Base-by-base conservation (phyloP, 495 filamentous ascomycete species). In the Penicillium taxi region DNA sequence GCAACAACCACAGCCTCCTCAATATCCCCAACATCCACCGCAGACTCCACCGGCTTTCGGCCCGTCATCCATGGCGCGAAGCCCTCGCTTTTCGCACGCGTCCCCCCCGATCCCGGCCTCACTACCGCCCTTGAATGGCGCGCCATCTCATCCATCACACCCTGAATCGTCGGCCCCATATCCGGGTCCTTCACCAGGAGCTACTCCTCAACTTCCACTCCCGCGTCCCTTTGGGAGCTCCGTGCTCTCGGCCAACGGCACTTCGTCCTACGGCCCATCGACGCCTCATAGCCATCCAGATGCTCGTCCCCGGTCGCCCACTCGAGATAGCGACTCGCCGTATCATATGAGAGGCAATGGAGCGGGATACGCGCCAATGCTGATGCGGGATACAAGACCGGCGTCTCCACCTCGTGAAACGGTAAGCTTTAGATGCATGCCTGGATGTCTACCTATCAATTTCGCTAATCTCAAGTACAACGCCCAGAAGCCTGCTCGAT, bases 401-500 rank as follows among this genome's bases (percentile, higher is more conserved):
- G 48, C 55, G 11, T 66, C 64, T 14, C 49, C 67, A 20, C 61
- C 62, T 6, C 59, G 59, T 53, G 64, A 71, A 50, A 28, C 55
- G 28, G 54, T 66, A 68, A 12, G 56, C 60, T 27, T 25, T 16
- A 4, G 12, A 32, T n/a, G n/a, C 3, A 28, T 18, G 4, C 13
- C n/a, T 2, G 12, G 26, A 29, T 29, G 12, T 6, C 9, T 14
- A 7, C 15, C 26, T 4, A 28, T 6, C 5, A 5, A 5, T n/a
- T 6, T 28, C 5, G 11, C 8, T 8, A 22, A 9, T 13, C 8
- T 3, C 23, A 32, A 25, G 7, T 16, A n/a, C n/a, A n/a, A n/a
- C n/a, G n/a, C 26, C 37, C 44, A 84, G 72, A 82, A 74, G 33
- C 69, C 77, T 21, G 69, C 77, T 36, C 75, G 82, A 44, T 74